These are phyloP conservation scores for Geotrichum australiense DNA, from an alignment of 1,139 yeast species.

Conservation along the genomic window DNA sequence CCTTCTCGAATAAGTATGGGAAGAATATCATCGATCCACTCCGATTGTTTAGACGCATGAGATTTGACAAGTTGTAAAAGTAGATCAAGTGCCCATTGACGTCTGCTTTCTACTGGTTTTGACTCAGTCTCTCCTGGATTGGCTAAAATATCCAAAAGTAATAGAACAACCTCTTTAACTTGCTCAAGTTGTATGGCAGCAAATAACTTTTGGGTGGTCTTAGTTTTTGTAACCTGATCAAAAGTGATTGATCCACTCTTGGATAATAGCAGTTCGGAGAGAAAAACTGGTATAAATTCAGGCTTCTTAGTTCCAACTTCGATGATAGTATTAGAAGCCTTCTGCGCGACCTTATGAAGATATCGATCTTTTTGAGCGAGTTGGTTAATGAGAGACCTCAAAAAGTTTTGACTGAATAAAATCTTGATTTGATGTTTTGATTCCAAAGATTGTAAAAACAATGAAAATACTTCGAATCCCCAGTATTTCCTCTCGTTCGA, in stretches of 20 bases:
- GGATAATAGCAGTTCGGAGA: slow-evolving; percentile 46
- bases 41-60: slow-evolving; percentile 23
- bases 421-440: slow-evolving; percentile 32
- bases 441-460: slow-evolving; percentile 35
- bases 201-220: slow-evolving; percentile 52
- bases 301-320: slow-evolving; percentile 37
- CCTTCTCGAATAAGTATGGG: slow-evolving; percentile 48
- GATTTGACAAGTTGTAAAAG: slow-evolving; percentile 45
- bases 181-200: slow-evolving; percentile 28
- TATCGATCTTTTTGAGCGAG: slow-evolving; percentile 58
- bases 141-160: slow-evolving; percentile 31
- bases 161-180: slow-evolving; percentile 30
- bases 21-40: slow-evolving; percentile 46
- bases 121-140: slow-evolving; percentile 29
- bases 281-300: slow-evolving; percentile 42
- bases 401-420: slow-evolving; percentile 62
- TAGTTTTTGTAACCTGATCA: slow-evolving; percentile 71
- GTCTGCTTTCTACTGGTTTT: slow-evolving; percentile 40
- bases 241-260: slow-evolving; percentile 59
- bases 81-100: slow-evolving; percentile 65
- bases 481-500: slow-evolving; percentile 82
- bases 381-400: slow-evolving; percentile 74
- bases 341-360: slow-evolving; percentile 59
- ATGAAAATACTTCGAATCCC: slow-evolving; percentile 71
- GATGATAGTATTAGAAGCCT: slow-evolving; percentile 42